phyloP scores from a whole-genome alignment of 768 basidiomycete genomes.

The Termitomyces sp. region DNA sequence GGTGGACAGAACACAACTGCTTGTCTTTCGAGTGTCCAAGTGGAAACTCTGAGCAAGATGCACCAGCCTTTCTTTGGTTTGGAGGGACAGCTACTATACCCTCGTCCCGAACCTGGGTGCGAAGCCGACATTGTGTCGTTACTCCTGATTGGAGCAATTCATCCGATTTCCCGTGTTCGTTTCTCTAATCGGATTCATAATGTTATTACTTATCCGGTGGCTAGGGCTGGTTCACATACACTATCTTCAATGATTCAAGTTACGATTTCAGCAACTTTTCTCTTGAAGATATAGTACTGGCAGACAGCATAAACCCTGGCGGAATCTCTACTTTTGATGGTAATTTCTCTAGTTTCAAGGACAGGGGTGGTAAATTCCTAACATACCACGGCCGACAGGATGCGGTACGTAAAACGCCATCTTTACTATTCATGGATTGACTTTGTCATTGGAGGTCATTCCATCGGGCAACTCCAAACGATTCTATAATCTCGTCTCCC shows the following conservation, averaged over 20 bases:
- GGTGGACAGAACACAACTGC: background rate
- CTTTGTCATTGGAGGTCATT: background rate
- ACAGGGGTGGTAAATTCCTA: constrained; percentile 7
- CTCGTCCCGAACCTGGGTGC: constrained; percentile 4
- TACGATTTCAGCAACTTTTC: constrained; percentile 3
- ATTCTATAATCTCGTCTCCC: constrained; percentile 1
- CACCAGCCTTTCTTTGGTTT: background rate
- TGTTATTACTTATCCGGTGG: background rate
- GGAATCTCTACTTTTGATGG: constrained; percentile 3
- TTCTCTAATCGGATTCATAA: background rate
- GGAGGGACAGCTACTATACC: background rate
- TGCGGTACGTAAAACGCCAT: background rate
- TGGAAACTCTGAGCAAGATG: background rate
- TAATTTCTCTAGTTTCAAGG: constrained; percentile 1
- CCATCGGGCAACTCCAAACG: constrained; percentile 6
- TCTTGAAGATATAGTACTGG: background rate
- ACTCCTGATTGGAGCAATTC: background rate
- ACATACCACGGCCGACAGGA: constrained; percentile 6
- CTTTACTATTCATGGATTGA: background rate
- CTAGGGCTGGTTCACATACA: constrained; percentile 1
- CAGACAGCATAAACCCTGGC: constrained; percentile 4
- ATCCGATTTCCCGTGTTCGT: background rate
- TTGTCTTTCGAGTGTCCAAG: background rate
- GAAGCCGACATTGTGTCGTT: background rate
- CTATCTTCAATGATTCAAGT: constrained; percentile 3